Base-by-base conservation (phyloP, 2,329 filamentous ascomycete genomes). In the Fusarium musae region DNA sequence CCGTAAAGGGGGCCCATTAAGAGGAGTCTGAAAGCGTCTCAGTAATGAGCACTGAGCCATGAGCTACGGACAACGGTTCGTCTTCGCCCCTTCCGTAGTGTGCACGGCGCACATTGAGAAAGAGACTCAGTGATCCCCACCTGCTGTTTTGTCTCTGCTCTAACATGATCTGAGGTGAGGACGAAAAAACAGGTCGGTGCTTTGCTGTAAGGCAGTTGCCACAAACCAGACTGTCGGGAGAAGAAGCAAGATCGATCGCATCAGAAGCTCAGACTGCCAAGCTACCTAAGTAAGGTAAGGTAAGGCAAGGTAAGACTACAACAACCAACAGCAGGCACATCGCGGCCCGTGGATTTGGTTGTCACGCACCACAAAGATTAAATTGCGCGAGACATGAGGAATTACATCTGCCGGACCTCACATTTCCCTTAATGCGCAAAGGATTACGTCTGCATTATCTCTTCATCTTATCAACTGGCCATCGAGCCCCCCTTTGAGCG, bases 61-160 rank as follows among this genome's bases (percentile, higher is more conserved):
- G 39, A 57, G 36, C 46, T 47, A 62, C 70, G 62, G 63, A 57
- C 30, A 53, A 44, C 67, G 54, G 70, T 74, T 76, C 70, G 64
- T 75, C 63, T 74, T 76, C 70, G 64, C 73, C 63, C 73, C 67
- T 64, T 58, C 59, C 49, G 43, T 30, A 59, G 42, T 30, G 69
- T 63, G 70, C 65, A 72, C 65, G 66, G 70, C 46, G 63, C 54
- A 65, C 47, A 28, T 43, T 28, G 54, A 34, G 52, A 54, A 46
- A 65, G 57, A 39, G 65, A 37, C 16, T 36, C 40, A 28, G 30
- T 34, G 40, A 34, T 36, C 62, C 44, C 62, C 44, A 46, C 62
- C 64, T 52, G 26, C 15, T 21, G 26, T 19, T 36, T 40, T 46
- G 50, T 23, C 30, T 40, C 34, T 52, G 28, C 17, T 39, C 19